Evolutionary conservation across 805 yeast genomes (phyloP).

Genomic region (Scheffersomyces coipomensis): DNA sequence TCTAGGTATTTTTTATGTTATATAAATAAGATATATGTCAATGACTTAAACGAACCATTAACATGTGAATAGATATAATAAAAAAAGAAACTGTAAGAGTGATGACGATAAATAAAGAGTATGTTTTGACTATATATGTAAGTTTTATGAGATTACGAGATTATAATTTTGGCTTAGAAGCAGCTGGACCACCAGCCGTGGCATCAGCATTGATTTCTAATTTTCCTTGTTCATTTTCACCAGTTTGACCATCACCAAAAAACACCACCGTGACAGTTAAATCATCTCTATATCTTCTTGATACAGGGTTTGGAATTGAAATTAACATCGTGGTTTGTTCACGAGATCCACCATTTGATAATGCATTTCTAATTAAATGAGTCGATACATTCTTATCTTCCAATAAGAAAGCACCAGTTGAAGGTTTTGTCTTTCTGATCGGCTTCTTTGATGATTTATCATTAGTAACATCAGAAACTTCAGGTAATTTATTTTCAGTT

Average conservation of each 20-base stretch:
- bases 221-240: slow-evolving; percentile 43
- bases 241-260: slow-evolving; percentile 63
- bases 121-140: too few relatives aligned
- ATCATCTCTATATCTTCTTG: slow-evolving; percentile 93
- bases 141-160: too few relatives aligned
- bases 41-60: too few relatives aligned
- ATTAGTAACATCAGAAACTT: slow-evolving; percentile 60
- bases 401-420: slow-evolving; percentile 47
- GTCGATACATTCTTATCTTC: slow-evolving; percentile 91
- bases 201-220: slow-evolving; percentile 57
- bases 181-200: slow-evolving; percentile 54
- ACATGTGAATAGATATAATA: too few relatives aligned
- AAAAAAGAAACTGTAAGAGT: too few relatives aligned
- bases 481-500: slow-evolving; percentile 53
- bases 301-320: slow-evolving; percentile 86
- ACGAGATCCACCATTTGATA: slow-evolving; percentile 79
- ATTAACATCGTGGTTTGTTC: slow-evolving; percentile 88
- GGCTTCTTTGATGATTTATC: slow-evolving; percentile 70
- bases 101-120: too few relatives aligned
- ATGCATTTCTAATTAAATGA: slow-evolving; percentile 89
- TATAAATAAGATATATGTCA: too few relatives aligned
- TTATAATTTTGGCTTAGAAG: slow-evolving; percentile 49
- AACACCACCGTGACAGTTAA: slow-evolving; percentile 94
- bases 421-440: slow-evolving; percentile 52
- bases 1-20: too few relatives aligned